Evolutionary conservation across 495 filamentous ascomycete genomes (phyloP).

Genomic region (Podospora bellae-mahoneyi): DNA sequence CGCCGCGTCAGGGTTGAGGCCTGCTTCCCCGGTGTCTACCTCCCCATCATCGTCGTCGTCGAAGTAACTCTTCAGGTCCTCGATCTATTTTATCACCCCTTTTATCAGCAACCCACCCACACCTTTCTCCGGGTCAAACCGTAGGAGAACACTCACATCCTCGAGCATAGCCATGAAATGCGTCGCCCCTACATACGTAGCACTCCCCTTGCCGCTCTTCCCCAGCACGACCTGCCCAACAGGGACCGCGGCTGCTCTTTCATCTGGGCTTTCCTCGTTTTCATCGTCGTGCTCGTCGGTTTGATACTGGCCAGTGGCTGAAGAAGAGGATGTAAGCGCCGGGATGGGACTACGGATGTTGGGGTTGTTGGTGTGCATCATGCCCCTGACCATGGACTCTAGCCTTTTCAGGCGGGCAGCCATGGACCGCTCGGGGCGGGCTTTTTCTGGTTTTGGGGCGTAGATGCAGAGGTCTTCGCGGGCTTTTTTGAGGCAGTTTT

Average conservation of each 20-base stretch:
- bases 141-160: constrained; percentile 35
- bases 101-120: neutral
- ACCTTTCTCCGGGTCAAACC: neutral
- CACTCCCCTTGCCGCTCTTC: constrained; percentile 24
- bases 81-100: constrained; percentile 31
- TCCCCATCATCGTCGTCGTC: constrained; percentile 40
- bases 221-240: constrained; percentile 35
- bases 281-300: neutral
- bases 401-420: constrained; percentile 51
- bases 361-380: constrained; percentile 38
- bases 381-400: constrained; percentile 50
- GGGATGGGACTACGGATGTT: neutral
- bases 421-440: constrained; percentile 41
- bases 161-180: constrained; percentile 58
- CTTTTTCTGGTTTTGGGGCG: constrained; percentile 41
- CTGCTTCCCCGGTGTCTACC: constrained; percentile 13
- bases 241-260: constrained; percentile 4
- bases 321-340: neutral
- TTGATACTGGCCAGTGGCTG: neutral
- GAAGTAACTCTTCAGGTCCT: constrained; percentile 46
- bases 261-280: constrained; percentile 9
- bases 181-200: constrained; percentile 49
- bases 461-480: constrained; percentile 43
- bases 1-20: constrained; percentile 18
- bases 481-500: constrained; percentile 47